Evolutionary conservation across 768 basidiomycete species (phyloP).

Genomic region (Mycena maculata): DNA sequence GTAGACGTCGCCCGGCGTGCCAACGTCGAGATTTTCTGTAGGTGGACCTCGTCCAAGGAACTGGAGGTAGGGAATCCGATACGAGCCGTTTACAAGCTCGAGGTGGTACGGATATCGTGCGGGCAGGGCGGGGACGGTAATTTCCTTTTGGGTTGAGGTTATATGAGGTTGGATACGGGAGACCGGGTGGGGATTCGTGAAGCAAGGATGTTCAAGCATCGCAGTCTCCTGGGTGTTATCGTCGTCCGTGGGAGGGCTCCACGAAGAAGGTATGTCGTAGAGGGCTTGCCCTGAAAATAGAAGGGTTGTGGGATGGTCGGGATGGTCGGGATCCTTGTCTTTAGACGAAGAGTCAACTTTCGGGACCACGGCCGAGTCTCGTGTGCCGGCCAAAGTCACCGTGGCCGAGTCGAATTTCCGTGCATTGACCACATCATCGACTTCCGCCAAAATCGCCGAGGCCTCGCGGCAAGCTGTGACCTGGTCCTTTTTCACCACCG

Average conservation of each 20-base stretch:
- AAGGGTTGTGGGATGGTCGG: no score
- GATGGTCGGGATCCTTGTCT: no score
- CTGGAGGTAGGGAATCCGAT: constrained; percentile 8
- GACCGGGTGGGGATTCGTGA: background rate
- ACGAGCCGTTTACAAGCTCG: background rate
- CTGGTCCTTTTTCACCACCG: background rate
- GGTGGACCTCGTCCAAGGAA: background rate
- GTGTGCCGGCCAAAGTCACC: no score
- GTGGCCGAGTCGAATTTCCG: no score
- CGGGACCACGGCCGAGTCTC: no score
- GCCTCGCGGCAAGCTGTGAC: background rate
- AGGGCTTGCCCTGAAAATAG: no score
- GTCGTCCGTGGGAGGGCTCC: no score
- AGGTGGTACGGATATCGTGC: background rate
- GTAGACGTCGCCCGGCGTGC: constrained; percentile 12
- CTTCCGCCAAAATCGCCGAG: background rate
- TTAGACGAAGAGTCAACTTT: no score
- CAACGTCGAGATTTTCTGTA: constrained; percentile 11
- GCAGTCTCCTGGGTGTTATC: no score
- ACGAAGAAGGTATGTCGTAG: no score
- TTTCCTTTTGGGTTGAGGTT: no score
- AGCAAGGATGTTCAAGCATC: background rate
- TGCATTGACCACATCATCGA: background rate
- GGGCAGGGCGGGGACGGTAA: background rate
- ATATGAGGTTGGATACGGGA: background rate